Evolutionary conservation across 2,329 filamentous ascomycete species (phyloP).

Genomic region (Penicillium vulpinum): DNA sequence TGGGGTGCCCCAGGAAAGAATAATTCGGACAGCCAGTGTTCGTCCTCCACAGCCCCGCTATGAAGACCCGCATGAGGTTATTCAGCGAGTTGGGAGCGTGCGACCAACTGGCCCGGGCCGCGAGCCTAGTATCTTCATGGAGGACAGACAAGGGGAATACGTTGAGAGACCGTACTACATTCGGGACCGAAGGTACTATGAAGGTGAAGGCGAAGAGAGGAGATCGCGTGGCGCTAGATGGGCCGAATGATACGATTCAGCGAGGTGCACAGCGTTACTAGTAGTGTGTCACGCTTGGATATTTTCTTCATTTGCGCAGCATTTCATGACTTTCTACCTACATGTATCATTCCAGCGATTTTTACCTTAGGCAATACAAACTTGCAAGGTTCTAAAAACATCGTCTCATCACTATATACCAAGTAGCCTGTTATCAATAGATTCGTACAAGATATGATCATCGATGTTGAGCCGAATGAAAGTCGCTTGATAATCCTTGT

Average conservation of each 20-base stretch:
- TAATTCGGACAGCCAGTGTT: slow-evolving; percentile 58
- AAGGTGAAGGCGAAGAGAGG: slow-evolving; percentile 36
- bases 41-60: slow-evolving; percentile 54
- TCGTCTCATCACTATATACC: not conserved
- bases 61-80: slow-evolving; percentile 42
- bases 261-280: slow-evolving; percentile 36
- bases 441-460: not conserved
- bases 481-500: not conserved
- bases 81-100: slow-evolving; percentile 45
- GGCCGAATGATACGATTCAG: slow-evolving; percentile 32
- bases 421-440: not conserved
- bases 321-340: slow-evolving; percentile 9
- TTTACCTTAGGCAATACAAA: not conserved
- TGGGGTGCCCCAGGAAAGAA: slow-evolving; percentile 57
- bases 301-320: not conserved
- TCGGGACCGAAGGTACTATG: slow-evolving; percentile 41
- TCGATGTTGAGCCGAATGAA: not conserved
- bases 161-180: slow-evolving; percentile 44
- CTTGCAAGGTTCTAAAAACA: not conserved
- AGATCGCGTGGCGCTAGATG: slow-evolving; percentile 34
- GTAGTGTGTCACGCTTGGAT: not conserved
- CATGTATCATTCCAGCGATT: not conserved
- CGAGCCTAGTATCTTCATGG: slow-evolving; percentile 46
- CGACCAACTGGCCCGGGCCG: slow-evolving; percentile 40
- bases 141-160: slow-evolving; percentile 53